Evolutionary conservation across 805 yeast species (phyloP).

Genomic region (Kodamaea neixiangensis): DNA sequence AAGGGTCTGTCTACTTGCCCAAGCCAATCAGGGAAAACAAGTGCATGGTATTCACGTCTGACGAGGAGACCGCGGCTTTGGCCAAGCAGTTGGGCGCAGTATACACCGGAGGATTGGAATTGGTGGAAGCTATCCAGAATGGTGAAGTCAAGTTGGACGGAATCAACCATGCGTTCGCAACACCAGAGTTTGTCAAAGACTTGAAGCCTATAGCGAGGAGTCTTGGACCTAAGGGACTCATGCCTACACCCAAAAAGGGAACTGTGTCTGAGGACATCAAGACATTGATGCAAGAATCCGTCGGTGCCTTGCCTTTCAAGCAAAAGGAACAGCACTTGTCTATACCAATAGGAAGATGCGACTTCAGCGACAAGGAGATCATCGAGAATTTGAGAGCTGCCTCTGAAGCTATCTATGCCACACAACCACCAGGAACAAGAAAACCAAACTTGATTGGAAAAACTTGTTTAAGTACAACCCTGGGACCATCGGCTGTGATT

Average conservation of each 20-base stretch:
- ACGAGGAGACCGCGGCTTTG: constrained; percentile 50
- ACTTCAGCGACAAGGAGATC: constrained; percentile 75
- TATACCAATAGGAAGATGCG: constrained; percentile 74
- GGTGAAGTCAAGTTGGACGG: constrained; percentile 49
- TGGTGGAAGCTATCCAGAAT: constrained; percentile 60
- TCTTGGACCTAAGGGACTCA: constrained; percentile 85
- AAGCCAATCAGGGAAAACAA: constrained; percentile 66
- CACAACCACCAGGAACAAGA: constrained; percentile 59
- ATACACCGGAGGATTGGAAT: constrained; percentile 68
- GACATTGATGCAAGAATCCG: constrained; percentile 50
- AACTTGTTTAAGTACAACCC: constrained; percentile 65
- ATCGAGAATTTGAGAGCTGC: constrained; percentile 70
- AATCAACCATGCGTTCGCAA: constrained; percentile 79
- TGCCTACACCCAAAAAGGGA: constrained; percentile 86
- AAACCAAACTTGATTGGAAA: constrained; percentile 72
- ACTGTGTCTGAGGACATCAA: constrained; percentile 74
- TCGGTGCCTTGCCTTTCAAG: constrained; percentile 77
- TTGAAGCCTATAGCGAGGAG: constrained; percentile 71
- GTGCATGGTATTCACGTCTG: constrained; percentile 67
- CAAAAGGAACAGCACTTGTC: constrained; percentile 64
- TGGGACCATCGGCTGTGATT: constrained; percentile 79
- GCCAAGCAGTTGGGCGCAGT: constrained; percentile 63
- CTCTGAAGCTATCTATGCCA: constrained; percentile 58
- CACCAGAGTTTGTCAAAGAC: constrained; percentile 73
- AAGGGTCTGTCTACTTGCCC: constrained; percentile 73